Percentiles rank a stretch among this genome's conserved stretches.
These are phyloP conservation scores for Neonectria hederae DNA, from an alignment of 2,329 filamentous ascomycete species.

Conservation along the genomic window DNA sequence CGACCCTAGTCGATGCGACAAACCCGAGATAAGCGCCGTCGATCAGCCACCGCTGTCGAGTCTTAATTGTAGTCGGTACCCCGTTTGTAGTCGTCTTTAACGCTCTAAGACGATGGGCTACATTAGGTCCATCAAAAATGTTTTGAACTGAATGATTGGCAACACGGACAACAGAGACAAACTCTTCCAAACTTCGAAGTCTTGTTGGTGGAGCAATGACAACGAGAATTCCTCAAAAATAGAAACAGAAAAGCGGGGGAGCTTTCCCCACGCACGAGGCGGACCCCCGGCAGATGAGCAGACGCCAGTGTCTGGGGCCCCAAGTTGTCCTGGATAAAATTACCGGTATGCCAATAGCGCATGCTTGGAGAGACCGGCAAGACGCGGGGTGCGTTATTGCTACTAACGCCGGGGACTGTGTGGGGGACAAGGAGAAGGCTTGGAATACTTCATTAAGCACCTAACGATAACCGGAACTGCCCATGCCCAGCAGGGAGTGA, in stretches of 20 bases:
- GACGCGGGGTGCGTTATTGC: conserved; percentile 28
- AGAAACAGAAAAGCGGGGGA: conserved; percentile 16
- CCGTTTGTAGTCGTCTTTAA: not conserved
- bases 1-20: conserved; percentile 10
- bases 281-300: conserved; percentile 27
- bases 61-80: not conserved
- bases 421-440: conserved; percentile 19
- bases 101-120: not conserved
- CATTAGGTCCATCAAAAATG: not conserved
- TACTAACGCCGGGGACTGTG: conserved; percentile 10
- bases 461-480: conserved; percentile 5
- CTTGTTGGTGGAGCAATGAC: not conserved
- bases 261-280: conserved; percentile 19
- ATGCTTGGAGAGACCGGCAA: conserved; percentile 9
- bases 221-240: conserved; percentile 46
- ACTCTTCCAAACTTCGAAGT: not conserved
- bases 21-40: conserved; percentile 24
- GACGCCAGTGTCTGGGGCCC: conserved; percentile 29
- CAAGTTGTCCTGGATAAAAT: conserved; percentile 7
- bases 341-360: not conserved
- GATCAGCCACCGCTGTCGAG: not conserved
- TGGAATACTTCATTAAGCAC: not conserved
- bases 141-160: not conserved
- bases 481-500: conserved; percentile 1
- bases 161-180: not conserved